Conservation (phyloP, 2,329 filamentous ascomycete genomes). For the Colletotrichum plurivorum region DNA sequence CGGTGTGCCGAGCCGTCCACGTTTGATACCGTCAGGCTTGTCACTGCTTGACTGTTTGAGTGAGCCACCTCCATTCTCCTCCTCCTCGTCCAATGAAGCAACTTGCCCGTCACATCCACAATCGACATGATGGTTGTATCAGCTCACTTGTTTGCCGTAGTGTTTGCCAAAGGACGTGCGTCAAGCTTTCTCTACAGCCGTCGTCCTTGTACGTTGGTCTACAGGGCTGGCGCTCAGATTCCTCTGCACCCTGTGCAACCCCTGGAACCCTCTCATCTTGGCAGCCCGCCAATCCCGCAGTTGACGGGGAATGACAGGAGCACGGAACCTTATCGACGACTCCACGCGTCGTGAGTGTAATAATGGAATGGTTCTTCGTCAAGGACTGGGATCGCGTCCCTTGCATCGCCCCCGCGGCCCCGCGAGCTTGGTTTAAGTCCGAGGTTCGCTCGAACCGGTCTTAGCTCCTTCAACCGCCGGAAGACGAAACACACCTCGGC, state of each 20-base stretch:
- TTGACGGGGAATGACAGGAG: slow-evolving; percentile 2
- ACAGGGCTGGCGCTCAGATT: slow-evolving; percentile 14
- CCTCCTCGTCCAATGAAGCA: slow-evolving; percentile 13
- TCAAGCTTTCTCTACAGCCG: background rate
- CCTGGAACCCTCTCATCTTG: slow-evolving; percentile 1
- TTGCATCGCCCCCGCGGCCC: background rate
- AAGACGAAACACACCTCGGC: background rate
- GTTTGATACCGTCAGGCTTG: slow-evolving; percentile 2
- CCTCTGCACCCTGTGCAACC: slow-evolving; percentile 19
- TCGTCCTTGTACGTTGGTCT: slow-evolving; percentile 2
- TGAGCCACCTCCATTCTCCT: slow-evolving; percentile 5
- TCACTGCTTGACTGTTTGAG: slow-evolving; percentile 20
- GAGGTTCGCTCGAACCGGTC: background rate
- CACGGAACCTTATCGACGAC: slow-evolving; percentile 10
- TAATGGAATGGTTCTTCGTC: background rate
- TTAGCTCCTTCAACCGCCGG: slow-evolving; percentile 9
- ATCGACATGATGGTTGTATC: background rate
- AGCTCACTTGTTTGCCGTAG: slow-evolving; percentile 10
- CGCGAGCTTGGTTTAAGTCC: background rate
- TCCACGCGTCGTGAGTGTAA: background rate
- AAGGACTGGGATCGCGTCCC: background rate
- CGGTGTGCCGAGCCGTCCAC: slow-evolving; percentile 1
- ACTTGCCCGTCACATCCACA: slow-evolving; percentile 5
- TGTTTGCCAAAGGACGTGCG: background rate
- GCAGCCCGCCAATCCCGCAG: background rate